Base-by-base conservation (phyloP, 225 moss, liverwort and hornwort species). In the Lunularia cruciata region DNA sequence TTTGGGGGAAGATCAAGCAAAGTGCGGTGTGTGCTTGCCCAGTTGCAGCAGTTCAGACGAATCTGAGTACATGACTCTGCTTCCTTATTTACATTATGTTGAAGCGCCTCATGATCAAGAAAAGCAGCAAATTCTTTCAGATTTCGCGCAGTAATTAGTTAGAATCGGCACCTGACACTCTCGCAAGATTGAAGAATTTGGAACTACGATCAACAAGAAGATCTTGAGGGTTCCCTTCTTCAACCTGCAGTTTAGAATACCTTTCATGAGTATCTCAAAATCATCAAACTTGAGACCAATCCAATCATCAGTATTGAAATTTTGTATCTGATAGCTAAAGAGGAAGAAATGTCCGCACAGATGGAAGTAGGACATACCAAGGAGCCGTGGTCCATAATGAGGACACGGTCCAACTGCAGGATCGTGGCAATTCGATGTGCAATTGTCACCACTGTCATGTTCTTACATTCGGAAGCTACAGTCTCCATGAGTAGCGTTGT, bases 341-440 rank as follows among this genome's bases (percentile, higher is more conserved):
- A 42, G n/a, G 0, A 53, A 52, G 4, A 22, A 51, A 51, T 23
- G 51, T 43, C 1, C 4, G 5, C 38, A 11, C 6, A 14, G 10
- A 20, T 26, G 32, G 47, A 45, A 31, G 48, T 42, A 36, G 57
- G 54, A 5, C 39, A 31, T 78, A 98, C 92, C 96, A 89, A 38
- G 65, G 75, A 85, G 73, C 90, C 92, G 54, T 81, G 86, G 57
- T 93, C 92, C 86, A 98, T 77, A 40, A 98, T 98, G 35, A 98
- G 49, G 59, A 98, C 86, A 39, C 90, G 90, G 65, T 98, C 76
- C 5, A 86, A 57, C 67, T 87, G 78, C 62, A 89, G 58, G 31
- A 98, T 91, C 10, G 92, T 93, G 33, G 90, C 84, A 63, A 98
- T 89, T 28, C 96, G 83, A 83, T 98, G 96, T 23, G 92, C 96